Conservation (phyloP, 148 eudicot species). For the Vaccinium darrowii region DNA sequence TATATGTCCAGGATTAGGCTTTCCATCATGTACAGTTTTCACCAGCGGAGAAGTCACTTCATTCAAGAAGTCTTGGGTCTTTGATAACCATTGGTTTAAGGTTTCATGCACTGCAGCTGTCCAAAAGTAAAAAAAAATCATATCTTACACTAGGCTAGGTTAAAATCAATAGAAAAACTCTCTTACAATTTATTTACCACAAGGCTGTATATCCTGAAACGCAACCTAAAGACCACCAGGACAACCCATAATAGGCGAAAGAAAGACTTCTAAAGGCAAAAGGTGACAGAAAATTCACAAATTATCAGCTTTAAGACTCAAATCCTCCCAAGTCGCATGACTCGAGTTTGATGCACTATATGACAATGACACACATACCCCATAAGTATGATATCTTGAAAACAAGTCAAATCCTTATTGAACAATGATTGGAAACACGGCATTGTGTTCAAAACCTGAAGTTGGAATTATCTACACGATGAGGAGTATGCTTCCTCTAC, state of each 20-base stretch:
- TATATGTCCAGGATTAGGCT: slow-evolving; percentile 35
- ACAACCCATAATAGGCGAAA: not conserved
- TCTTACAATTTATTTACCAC: not conserved
- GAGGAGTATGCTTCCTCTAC: not conserved
- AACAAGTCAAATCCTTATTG: not conserved
- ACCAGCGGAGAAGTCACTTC: slow-evolving; percentile 71
- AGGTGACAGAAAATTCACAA: not conserved
- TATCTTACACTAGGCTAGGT: not conserved
- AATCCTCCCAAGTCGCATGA: not conserved
- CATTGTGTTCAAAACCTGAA: not conserved
- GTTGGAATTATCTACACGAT: not conserved
- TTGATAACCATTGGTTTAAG: slow-evolving; percentile 62
- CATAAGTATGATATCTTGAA: not conserved
- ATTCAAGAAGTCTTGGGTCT: slow-evolving; percentile 63
- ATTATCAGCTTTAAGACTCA: not conserved
- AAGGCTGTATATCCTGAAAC: not conserved
- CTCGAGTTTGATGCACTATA: not conserved
- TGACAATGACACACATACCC: not conserved
- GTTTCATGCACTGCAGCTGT: slow-evolving; percentile 74
- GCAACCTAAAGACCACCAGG: not conserved
- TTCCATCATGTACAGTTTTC: slow-evolving; percentile 56
- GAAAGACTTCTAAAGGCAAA: not conserved
- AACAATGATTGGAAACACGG: not conserved
- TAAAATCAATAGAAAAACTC: slow-evolving; percentile 9
- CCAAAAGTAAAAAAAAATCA: slow-evolving; percentile 4